phyloP scores from a whole-genome alignment of 176 grass and related monocot genomes.

The Chloris gayana region DNA sequence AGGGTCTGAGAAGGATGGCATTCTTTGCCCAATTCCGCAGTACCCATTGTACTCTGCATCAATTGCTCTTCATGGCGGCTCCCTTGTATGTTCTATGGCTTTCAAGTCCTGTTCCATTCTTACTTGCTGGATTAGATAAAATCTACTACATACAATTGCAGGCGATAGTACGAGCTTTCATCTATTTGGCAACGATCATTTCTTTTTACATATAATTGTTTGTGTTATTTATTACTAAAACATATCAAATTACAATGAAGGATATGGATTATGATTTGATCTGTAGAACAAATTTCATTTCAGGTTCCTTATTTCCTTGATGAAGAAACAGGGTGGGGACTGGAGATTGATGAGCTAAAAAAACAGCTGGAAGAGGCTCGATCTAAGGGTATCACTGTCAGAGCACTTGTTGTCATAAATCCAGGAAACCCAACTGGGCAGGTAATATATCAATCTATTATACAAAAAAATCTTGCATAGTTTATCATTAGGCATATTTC shows the following conservation, averaged over 20 bases:
- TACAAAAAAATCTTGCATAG: constrained; percentile 5
- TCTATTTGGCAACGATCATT: neutral
- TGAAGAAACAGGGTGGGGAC: constrained; percentile 81
- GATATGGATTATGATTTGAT: constrained; percentile 26
- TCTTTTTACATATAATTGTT: neutral
- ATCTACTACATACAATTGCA: constrained; percentile 3
- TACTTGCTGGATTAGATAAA: neutral
- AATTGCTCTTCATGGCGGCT: constrained; percentile 91
- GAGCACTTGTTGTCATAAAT: constrained; percentile 90
- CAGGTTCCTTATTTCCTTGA: constrained; percentile 92
- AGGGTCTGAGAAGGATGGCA: constrained; percentile 93
- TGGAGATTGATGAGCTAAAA: constrained; percentile 78
- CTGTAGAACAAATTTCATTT: constrained; percentile 33
- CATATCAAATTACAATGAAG: neutral
- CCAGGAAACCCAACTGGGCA: constrained; percentile 96
- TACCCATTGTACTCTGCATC: constrained; percentile 95
- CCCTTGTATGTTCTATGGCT: constrained; percentile 80
- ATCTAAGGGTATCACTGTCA: constrained; percentile 89
- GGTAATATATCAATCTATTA: constrained; percentile 45
- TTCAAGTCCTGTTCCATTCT: neutral
- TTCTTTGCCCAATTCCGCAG: constrained; percentile 95
- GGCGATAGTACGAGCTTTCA: neutral
- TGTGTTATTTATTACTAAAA: neutral
- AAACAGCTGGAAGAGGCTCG: constrained; percentile 82
- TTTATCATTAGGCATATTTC: neutral